Evolutionary conservation across 2,329 filamentous ascomycete species (phyloP).

Genomic region (Diaporthe sp.): DNA sequence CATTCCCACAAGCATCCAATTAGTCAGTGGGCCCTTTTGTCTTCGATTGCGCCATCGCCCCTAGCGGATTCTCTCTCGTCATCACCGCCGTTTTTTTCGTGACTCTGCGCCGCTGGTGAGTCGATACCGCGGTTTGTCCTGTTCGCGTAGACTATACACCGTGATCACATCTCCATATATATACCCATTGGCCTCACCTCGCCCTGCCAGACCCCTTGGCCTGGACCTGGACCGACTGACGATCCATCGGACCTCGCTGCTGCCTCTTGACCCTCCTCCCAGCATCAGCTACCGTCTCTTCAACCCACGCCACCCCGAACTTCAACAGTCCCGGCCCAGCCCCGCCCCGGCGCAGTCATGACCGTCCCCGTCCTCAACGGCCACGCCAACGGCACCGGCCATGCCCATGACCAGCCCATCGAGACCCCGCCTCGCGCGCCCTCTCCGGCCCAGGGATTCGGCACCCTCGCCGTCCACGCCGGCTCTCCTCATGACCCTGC

Average conservation of each 20-base stretch:
- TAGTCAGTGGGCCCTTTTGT: slow-evolving; percentile 28
- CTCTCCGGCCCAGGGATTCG: slow-evolving; percentile 85
- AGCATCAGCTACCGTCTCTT: not conserved
- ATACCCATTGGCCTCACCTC: not conserved
- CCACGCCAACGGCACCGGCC: slow-evolving; percentile 16
- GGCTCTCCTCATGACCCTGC: slow-evolving; percentile 90
- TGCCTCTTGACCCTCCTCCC: not conserved
- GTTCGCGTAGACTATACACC: not conserved
- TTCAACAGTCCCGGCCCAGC: not conserved
- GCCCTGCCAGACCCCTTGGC: not conserved
- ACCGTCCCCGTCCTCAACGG: slow-evolving; percentile 37
- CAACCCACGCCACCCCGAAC: too few species aligned
- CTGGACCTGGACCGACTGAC: not conserved
- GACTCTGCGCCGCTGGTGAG: not conserved
- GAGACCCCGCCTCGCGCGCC: slow-evolving; percentile 81
- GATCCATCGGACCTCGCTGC: not conserved
- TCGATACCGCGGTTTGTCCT: not conserved
- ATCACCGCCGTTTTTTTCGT: slow-evolving; percentile 22
- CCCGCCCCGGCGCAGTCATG: slow-evolving; percentile 16
- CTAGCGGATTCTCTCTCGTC: slow-evolving; percentile 32
- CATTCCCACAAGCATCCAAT: not conserved
- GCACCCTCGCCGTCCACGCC: slow-evolving; percentile 94
- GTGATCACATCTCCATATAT: not conserved
- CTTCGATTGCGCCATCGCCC: slow-evolving; percentile 40
- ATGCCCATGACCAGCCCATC: slow-evolving; percentile 51